These are phyloP conservation scores for Albophoma yamanashiensis DNA, from an alignment of 2,329 filamentous ascomycete genomes.

Conservation along the genomic window DNA sequence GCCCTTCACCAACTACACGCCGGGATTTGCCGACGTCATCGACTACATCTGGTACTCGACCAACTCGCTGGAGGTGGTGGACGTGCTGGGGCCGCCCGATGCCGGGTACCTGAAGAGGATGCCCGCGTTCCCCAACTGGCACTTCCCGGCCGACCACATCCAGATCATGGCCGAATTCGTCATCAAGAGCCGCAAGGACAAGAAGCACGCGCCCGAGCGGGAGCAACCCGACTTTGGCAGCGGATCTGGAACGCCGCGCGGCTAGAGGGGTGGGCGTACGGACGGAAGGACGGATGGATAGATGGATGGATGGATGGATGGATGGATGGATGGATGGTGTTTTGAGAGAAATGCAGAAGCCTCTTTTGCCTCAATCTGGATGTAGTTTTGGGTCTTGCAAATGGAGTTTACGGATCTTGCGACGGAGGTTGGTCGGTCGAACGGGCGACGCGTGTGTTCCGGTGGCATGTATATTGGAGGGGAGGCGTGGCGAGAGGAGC, in stretches of 20 bases:
- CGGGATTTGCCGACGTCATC: slow-evolving; percentile 82
- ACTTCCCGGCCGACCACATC: slow-evolving; percentile 89
- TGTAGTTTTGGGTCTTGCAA: slow-evolving; percentile 29
- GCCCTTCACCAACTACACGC: slow-evolving; percentile 93
- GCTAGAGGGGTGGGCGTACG: slow-evolving; percentile 10
- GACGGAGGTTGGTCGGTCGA: slow-evolving; percentile 2
- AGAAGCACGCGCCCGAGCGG: slow-evolving; percentile 54
- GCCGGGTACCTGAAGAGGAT: slow-evolving; percentile 75
- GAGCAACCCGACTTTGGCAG: slow-evolving; percentile 49
- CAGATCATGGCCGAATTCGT: slow-evolving; percentile 83
- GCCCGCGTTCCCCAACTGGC: slow-evolving; percentile 86
- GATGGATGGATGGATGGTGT: not conserved
- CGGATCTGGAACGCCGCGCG: slow-evolving; percentile 16
- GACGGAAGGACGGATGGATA: not conserved
- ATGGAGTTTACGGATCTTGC: slow-evolving; percentile 24
- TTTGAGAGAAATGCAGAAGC: not conserved
- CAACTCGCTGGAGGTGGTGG: slow-evolving; percentile 75
- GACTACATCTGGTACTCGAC: slow-evolving; percentile 98
- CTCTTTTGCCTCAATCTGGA: slow-evolving; percentile 18
- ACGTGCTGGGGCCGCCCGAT: slow-evolving; percentile 78
- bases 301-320: not conserved
- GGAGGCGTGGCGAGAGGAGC: not conserved
- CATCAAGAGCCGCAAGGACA: slow-evolving; percentile 79
- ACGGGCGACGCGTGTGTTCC: slow-evolving; percentile 3
- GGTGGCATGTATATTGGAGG: slow-evolving; percentile 10